These are phyloP conservation scores for Pestalotiopsis sp. DNA, from an alignment of 2,329 filamentous ascomycete genomes.

Conservation along the genomic window DNA sequence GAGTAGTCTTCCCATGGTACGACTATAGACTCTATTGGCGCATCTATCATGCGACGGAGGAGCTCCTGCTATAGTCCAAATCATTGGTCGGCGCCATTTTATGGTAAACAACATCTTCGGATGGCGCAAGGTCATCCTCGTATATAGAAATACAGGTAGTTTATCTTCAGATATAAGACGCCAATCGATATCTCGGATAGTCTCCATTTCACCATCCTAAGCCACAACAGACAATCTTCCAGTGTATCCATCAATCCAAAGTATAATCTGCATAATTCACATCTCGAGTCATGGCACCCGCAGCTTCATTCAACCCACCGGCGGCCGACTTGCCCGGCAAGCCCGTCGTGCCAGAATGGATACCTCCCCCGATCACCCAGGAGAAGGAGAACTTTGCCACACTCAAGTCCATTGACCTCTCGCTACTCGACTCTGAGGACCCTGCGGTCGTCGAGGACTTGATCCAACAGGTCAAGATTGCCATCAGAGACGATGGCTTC, in stretches of 20 bases:
- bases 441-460: neutral
- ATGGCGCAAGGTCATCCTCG: neutral
- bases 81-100: neutral
- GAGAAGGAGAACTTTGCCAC: slow-evolving; percentile 5
- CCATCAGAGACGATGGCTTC: slow-evolving; percentile 6
- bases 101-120: neutral
- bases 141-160: neutral
- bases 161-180: neutral
- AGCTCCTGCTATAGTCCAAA: neutral
- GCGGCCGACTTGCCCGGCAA: slow-evolving; percentile 3
- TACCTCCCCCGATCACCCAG: neutral
- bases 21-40: neutral
- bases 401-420: slow-evolving; percentile 4
- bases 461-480: neutral
- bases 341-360: slow-evolving; percentile 5
- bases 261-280: neutral
- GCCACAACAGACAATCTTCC: neutral
- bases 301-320: slow-evolving; percentile 5
- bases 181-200: neutral
- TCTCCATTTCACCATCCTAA: neutral
- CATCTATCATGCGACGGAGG: neutral
- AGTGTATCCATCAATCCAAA: neutral
- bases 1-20: neutral
- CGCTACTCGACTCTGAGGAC: slow-evolving; percentile 2
- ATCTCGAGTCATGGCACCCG: neutral